Conservation (phyloP, 768 basidiomycete species). For the Psilocybe subaeruginosa region DNA sequence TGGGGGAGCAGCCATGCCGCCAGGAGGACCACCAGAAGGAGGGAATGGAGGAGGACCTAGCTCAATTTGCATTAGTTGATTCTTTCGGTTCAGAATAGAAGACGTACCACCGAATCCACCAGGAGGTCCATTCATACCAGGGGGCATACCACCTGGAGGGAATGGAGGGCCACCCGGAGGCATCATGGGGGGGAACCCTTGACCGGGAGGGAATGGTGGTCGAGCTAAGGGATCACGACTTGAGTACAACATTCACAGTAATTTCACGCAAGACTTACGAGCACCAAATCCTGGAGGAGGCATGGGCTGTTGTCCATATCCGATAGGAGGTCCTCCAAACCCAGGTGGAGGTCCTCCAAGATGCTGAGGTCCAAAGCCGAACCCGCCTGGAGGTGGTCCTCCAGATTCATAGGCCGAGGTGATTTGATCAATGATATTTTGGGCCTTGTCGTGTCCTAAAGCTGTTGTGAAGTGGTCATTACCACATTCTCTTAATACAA, state of each 20-base stretch:
- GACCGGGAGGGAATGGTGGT: conserved; percentile 74
- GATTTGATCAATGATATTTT: conserved; percentile 98
- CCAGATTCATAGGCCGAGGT: conserved; percentile 89
- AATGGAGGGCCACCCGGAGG: conserved; percentile 68
- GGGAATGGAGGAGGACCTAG: conserved; percentile 55
- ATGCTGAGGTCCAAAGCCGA: conserved; percentile 85
- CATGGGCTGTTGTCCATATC: conserved; percentile 52
- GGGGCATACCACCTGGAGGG: conserved; percentile 60
- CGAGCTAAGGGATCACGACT: conserved; percentile 42
- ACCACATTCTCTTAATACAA: conserved; percentile 3
- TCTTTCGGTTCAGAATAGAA: neutral
- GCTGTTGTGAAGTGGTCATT: conserved; percentile 42
- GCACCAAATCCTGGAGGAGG: conserved; percentile 60
- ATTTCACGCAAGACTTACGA: conserved; percentile 38
- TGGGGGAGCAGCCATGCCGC: conserved; percentile 46
- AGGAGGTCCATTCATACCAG: conserved; percentile 44
- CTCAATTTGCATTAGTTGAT: conserved; percentile 7
- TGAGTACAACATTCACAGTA: conserved; percentile 6
- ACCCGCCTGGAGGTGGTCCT: conserved; percentile 86
- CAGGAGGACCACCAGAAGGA: conserved; percentile 45
- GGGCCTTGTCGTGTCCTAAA: conserved; percentile 94
- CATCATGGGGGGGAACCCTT: conserved; percentile 56
- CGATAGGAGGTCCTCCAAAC: conserved; percentile 49
- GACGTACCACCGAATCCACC: conserved; percentile 26
- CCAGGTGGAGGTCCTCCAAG: conserved; percentile 59